Evolutionary conservation across 2,329 filamentous ascomycete species (phyloP).

Genomic region (Claviceps sp.): DNA sequence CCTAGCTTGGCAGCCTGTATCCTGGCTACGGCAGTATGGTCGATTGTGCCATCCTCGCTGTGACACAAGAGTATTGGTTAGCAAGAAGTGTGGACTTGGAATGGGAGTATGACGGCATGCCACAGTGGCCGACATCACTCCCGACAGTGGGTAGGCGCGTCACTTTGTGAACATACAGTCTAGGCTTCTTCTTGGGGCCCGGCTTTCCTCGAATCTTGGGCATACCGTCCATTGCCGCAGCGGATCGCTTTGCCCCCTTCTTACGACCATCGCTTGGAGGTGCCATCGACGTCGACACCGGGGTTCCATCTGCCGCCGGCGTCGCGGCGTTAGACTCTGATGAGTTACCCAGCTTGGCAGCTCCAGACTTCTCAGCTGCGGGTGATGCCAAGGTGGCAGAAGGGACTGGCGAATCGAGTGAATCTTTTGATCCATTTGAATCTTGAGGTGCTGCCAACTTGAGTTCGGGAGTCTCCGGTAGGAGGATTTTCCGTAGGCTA

Average conservation of each 20-base stretch:
- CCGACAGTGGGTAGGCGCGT: not conserved
- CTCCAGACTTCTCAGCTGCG: slow-evolving; percentile 28
- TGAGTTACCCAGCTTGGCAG: slow-evolving; percentile 40
- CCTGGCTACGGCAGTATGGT: slow-evolving; percentile 38
- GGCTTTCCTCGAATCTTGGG: slow-evolving; percentile 75
- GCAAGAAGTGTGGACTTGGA: slow-evolving; percentile 15
- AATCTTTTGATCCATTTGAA: slow-evolving; percentile 20
- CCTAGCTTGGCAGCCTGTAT: slow-evolving; percentile 60
- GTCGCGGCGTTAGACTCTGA: slow-evolving; percentile 48
- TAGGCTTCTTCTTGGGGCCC: slow-evolving; percentile 90
- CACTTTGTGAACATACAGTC: slow-evolving; percentile 54
- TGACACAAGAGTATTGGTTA: not conserved
- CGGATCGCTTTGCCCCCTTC: slow-evolving; percentile 60
- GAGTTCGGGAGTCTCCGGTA: slow-evolving; percentile 28
- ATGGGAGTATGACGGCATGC: not conserved
- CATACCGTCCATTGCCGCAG: slow-evolving; percentile 44
- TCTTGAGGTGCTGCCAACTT: slow-evolving; percentile 26
- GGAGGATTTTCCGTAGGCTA: slow-evolving; percentile 36
- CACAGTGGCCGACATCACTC: not conserved
- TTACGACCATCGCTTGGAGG: slow-evolving; percentile 49
- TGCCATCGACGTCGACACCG: slow-evolving; percentile 42
- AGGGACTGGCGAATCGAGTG: slow-evolving; percentile 31
- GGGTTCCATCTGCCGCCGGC: slow-evolving; percentile 41
- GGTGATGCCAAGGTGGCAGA: slow-evolving; percentile 26
- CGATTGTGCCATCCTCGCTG: slow-evolving; percentile 51